Percentiles rank a stretch among this genome's conserved stretches.
These are phyloP conservation scores for Sparassis latifolia DNA, from an alignment of 1,284 basidiomycete species.

Conservation along the genomic window DNA sequence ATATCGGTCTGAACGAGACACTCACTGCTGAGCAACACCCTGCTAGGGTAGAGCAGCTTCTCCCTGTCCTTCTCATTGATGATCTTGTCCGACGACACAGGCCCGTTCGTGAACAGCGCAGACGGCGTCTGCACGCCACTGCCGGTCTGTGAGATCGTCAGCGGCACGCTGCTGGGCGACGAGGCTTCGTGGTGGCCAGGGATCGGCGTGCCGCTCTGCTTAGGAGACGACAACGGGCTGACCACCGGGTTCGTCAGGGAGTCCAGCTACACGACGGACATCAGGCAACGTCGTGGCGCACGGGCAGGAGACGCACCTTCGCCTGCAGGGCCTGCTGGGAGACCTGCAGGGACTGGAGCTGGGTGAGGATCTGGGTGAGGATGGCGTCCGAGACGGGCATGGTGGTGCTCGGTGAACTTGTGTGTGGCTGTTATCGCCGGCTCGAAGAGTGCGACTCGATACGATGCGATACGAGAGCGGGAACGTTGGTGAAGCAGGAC, in stretches of 20 bases:
- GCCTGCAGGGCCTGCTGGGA: constrained; percentile 70
- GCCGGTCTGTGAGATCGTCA: constrained; percentile 18
- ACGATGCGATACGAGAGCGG: too few relatives aligned
- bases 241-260: constrained; percentile 21
- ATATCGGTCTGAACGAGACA: constrained; percentile 9
- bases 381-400: constrained; percentile 53
- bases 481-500: too few relatives aligned
- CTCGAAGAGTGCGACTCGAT: too few relatives aligned
- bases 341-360: constrained; percentile 62
- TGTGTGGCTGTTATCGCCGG: too few relatives aligned
- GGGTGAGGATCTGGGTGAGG: constrained; percentile 66
- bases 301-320: constrained; percentile 42
- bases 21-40: constrained; percentile 79
- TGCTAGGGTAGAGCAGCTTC: constrained; percentile 66
- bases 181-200: constrained; percentile 16
- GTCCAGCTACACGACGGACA: constrained; percentile 29
- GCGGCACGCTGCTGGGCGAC: constrained; percentile 14
- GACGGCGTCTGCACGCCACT: constrained; percentile 15
- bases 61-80: constrained; percentile 61
- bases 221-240: constrained; percentile 22
- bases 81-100: constrained; percentile 12
- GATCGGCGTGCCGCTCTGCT: constrained; percentile 19
- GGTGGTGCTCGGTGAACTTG: background rate
- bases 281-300: background rate
- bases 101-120: constrained; percentile 20